A percentile compares a stretch with the other conserved stretches of the same genome.
These are phyloP conservation scores for Pseudozyma hubeiensis DNA, from an alignment of 1,284 basidiomycete genomes.

Conservation along the genomic window DNA sequence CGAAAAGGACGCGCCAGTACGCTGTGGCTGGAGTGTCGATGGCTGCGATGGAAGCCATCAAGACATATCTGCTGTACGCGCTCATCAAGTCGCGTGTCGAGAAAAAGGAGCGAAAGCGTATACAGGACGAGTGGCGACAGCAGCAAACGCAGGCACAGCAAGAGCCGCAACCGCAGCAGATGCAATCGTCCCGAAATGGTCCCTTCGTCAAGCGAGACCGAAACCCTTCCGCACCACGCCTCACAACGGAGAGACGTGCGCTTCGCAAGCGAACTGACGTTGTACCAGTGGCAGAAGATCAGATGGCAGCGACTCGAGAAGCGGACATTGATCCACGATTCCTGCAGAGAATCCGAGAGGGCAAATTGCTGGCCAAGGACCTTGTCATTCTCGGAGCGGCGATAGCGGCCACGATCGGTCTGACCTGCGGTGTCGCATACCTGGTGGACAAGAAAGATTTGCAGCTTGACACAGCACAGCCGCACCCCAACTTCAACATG, in stretches of 20 bases:
- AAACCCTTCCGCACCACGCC: too few relatives aligned
- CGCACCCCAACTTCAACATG: too few relatives aligned
- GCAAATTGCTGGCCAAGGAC: not conserved
- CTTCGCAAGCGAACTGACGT: conserved; percentile 6
- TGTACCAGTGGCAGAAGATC: not conserved
- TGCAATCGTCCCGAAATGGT: not conserved
- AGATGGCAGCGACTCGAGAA: not conserved
- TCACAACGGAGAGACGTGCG: too few relatives aligned
- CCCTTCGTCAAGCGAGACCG: not conserved
- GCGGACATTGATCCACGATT: not conserved
- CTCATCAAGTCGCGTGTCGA: not conserved
- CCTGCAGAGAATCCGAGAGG: not conserved
- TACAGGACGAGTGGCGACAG: conserved; percentile 4
- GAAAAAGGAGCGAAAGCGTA: conserved; percentile 1
- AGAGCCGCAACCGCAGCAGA: not conserved
- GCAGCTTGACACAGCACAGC: too few relatives aligned
- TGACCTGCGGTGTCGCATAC: not conserved
- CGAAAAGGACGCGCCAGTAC: conserved; percentile 2
- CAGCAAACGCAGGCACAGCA: conserved; percentile 4
- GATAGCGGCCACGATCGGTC: too few relatives aligned
- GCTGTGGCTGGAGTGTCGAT: not conserved
- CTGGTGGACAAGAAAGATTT: not conserved
- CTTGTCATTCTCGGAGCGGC: not conserved
- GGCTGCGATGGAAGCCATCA: not conserved
- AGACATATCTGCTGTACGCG: not conserved